A percentile compares a stretch with the other conserved stretches of the same genome.
phyloP scores from a whole-genome alignment of 495 filamentous ascomycete species.

The Penicillium alfredii region DNA sequence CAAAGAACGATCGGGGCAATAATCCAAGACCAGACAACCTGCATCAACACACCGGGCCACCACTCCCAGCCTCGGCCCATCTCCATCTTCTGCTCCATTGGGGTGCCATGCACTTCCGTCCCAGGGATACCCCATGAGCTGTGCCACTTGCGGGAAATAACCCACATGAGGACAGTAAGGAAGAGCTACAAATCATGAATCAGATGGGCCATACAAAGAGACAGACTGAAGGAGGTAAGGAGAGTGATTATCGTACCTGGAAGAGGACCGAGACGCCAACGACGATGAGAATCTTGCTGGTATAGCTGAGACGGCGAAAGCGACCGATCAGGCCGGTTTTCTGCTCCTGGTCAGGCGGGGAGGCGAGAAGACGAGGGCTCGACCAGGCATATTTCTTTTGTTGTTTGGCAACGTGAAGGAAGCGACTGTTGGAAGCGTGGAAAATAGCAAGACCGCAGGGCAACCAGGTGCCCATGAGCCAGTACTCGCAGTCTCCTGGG shows the following conservation, averaged over 20 bases:
- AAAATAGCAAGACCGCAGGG: conserved; percentile 67
- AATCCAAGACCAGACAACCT: conserved; percentile 58
- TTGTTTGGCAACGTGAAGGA: conserved; percentile 54
- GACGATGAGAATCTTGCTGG: conserved; percentile 18
- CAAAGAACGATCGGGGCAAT: conserved; percentile 44
- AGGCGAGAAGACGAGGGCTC: conserved; percentile 3
- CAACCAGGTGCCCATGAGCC: conserved; percentile 69
- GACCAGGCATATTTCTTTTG: conserved; percentile 29
- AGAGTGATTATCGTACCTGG: conserved; percentile 15
- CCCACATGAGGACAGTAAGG: conserved; percentile 54
- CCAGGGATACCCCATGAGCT: conserved; percentile 49
- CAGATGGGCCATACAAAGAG: no score
- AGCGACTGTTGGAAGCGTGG: conserved; percentile 61
- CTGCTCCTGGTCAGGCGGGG: conserved; percentile 3
- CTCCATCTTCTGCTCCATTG: conserved; percentile 33
- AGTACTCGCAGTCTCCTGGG: conserved; percentile 56
- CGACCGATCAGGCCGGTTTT: conserved; percentile 17
- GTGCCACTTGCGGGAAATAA: conserved; percentile 63
- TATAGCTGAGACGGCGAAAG: conserved; percentile 28
- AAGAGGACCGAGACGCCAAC: conserved; percentile 24
- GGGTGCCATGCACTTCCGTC: conserved; percentile 28
- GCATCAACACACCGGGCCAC: conserved; percentile 59
- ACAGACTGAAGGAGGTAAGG: conserved; percentile 1
- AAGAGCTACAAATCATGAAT: conserved; percentile 50
- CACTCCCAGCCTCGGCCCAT: conserved; percentile 58